phyloP scores from a whole-genome alignment of 2,329 filamentous ascomycete species.

The Hypoxylon rubiginosum region DNA sequence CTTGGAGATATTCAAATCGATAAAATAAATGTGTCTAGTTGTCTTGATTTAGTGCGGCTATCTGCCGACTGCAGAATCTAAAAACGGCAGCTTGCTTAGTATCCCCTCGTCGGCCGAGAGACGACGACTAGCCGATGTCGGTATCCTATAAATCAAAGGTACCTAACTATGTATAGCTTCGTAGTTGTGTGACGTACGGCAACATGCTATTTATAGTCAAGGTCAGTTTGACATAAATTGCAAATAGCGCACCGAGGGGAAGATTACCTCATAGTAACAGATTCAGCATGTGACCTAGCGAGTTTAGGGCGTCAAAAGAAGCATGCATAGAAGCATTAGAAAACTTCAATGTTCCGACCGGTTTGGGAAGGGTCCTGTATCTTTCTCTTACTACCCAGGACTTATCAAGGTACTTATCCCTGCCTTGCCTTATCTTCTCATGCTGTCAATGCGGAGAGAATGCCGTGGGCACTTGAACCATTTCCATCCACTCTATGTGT shows the following conservation, averaged over 20 bases:
- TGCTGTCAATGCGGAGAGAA: slow-evolving; percentile 16
- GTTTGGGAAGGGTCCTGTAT: slow-evolving; percentile 8
- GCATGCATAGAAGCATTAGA: slow-evolving; percentile 44
- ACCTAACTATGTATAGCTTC: background rate
- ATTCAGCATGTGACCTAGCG: slow-evolving; percentile 19
- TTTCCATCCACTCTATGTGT: slow-evolving; percentile 4
- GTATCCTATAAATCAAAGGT: background rate
- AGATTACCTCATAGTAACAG: background rate
- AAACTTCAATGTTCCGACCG: slow-evolving; percentile 21
- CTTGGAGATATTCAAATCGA: background rate
- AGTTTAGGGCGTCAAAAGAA: slow-evolving; percentile 24
- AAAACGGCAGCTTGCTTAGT: background rate
- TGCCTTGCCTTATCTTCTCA: slow-evolving; percentile 16
- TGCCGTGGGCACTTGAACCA: slow-evolving; percentile 15
- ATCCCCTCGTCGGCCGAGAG: background rate
- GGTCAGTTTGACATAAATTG: background rate
- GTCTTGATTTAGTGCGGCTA: background rate
- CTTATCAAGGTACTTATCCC: slow-evolving; percentile 9
- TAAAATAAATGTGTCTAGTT: no score
- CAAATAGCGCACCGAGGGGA: background rate
- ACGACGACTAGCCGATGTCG: background rate
- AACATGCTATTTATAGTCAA: background rate
- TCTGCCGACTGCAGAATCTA: background rate
- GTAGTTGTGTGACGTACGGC: background rate
- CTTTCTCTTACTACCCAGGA: background rate